These are phyloP conservation scores for Trypanosoma vivax DNA, from an alignment of 208 protist species.

Conservation along the genomic window DNA sequence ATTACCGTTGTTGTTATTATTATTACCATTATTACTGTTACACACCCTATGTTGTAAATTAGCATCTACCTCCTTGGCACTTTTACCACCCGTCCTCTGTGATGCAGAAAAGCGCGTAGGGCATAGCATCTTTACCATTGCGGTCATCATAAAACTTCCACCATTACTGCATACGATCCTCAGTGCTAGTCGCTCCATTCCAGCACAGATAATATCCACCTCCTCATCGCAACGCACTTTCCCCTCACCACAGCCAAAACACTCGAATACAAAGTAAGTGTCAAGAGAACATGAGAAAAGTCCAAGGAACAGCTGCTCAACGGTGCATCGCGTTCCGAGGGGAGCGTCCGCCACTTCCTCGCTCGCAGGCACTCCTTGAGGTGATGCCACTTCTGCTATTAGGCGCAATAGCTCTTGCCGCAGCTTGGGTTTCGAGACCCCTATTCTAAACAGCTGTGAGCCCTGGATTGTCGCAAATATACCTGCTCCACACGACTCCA, in stretches of 20 bases:
- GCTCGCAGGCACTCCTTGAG: no score
- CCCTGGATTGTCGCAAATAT: conserved; percentile 32
- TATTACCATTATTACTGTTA: conserved; percentile 29
- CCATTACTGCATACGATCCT: conserved; percentile 51
- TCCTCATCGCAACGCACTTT: conserved; percentile 27
- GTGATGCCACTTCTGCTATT: conserved; percentile 17
- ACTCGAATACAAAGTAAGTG: conserved; percentile 45
- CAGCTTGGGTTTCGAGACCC: conserved; percentile 28
- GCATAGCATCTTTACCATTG: conserved; percentile 44
- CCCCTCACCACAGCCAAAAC: conserved; percentile 40
- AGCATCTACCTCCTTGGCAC: conserved; percentile 2
- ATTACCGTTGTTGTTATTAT: background rate
- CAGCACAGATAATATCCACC: conserved; percentile 54
- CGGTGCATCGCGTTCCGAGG: conserved; percentile 1
- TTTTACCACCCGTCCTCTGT: conserved; percentile 20
- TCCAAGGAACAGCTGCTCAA: conserved; percentile 35
- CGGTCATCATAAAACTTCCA: conserved; percentile 43
- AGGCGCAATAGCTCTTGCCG: conserved; percentile 52
- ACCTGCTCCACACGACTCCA: conserved; percentile 7
- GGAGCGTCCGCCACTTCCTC: background rate
- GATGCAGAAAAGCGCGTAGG: conserved; percentile 17
- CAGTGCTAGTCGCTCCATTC: conserved; percentile 49
- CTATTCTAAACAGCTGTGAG: conserved; percentile 36
- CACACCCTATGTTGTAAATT: conserved; percentile 5
- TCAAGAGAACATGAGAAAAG: conserved; percentile 52